A percentile compares a stretch with the other conserved stretches of the same genome.
Evolutionary conservation across 148 eudicot species (phyloP).

Genomic region (Chenopodium berlandieri): DNA sequence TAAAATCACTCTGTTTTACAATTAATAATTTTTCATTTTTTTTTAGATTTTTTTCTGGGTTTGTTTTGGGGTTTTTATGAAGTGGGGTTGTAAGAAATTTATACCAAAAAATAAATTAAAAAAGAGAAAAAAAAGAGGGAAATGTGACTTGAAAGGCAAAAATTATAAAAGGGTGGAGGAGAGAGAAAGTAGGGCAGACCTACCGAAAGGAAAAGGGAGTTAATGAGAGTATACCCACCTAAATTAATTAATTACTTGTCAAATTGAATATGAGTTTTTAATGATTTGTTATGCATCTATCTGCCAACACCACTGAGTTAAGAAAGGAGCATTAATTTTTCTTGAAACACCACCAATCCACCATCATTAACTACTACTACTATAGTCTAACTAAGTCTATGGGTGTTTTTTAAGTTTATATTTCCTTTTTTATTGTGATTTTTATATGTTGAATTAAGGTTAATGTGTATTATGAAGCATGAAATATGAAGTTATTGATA

Average conservation of each 20-base stretch:
- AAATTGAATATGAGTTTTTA: constrained; percentile 26
- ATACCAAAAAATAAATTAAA: neutral
- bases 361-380: no score
- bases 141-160: constrained; percentile 31
- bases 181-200: constrained; percentile 2
- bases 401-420: no score
- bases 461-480: no score
- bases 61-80: neutral
- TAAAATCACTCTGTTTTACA: constrained; percentile 5
- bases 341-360: constrained; percentile 25
- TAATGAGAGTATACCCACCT: constrained; percentile 23
- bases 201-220: constrained; percentile 12
- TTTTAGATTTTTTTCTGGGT: neutral
- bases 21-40: constrained; percentile 10
- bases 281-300: constrained; percentile 21
- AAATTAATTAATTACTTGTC: constrained; percentile 24
- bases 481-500: no score
- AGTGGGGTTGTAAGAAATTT: neutral
- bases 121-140: constrained; percentile 9
- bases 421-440: no score
- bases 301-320: constrained; percentile 23
- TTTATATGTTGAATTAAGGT: no score
- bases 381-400: no score
- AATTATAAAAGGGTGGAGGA: neutral
- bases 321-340: constrained; percentile 21